These are phyloP conservation scores for Gaultheria prostrata DNA, from an alignment of 148 eudicot genomes.

Conservation along the genomic window DNA sequence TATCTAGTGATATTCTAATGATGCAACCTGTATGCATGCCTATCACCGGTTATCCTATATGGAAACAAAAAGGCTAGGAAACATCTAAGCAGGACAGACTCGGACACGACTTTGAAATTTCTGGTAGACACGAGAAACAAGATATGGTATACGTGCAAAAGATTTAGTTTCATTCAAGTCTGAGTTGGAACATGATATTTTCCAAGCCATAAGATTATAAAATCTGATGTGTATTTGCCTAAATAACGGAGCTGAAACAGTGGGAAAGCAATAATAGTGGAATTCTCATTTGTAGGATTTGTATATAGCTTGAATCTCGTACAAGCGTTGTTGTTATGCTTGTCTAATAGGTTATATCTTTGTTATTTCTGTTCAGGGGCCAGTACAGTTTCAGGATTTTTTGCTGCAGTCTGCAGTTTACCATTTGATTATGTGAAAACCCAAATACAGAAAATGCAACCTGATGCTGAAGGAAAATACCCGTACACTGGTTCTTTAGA, in stretches of 20 bases:
- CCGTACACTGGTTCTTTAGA: slow-evolving; percentile 82
- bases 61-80: not conserved
- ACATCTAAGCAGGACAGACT: not conserved
- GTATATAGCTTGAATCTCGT: not conserved
- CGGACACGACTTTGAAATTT: not conserved
- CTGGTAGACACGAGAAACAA: not conserved
- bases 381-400: slow-evolving; percentile 88
- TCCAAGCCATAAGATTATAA: not conserved
- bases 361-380: slow-evolving; percentile 54
- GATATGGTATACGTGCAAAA: not conserved
- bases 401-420: slow-evolving; percentile 90
- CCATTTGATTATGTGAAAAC: slow-evolving; percentile 96
- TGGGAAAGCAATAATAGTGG: not conserved
- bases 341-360: not conserved
- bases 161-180: not conserved
- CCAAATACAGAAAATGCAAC: slow-evolving; percentile 97
- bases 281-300: not conserved
- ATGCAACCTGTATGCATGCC: not conserved
- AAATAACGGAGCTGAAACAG: not conserved
- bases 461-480: slow-evolving; percentile 80
- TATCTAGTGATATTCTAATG: not conserved
- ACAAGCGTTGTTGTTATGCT: not conserved
- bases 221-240: not conserved
- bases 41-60: not conserved
- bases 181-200: not conserved